Percentiles rank a stretch among this genome's conserved stretches.
phyloP scores from a whole-genome alignment of 1,284 basidiomycete genomes.

The Microbotryomycetes sp. region DNA sequence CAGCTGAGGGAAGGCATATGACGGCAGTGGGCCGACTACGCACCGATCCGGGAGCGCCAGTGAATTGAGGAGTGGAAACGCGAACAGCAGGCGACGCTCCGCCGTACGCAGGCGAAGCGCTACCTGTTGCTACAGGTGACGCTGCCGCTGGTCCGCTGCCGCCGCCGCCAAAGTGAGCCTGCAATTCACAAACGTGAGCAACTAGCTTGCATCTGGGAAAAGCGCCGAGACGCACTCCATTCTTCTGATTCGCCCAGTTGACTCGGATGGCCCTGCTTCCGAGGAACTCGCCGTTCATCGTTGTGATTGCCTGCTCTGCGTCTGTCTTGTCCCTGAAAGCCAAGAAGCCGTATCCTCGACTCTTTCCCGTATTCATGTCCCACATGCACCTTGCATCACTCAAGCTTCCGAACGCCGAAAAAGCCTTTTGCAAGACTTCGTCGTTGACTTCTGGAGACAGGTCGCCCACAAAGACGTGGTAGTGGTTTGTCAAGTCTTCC shows the following conservation, averaged over 20 bases:
- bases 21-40: background rate
- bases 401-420: constrained; percentile 86
- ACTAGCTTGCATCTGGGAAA: too few species aligned
- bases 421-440: constrained; percentile 90
- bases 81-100: constrained; percentile 1
- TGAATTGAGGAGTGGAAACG: background rate
- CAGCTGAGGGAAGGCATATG: background rate
- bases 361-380: constrained; percentile 99
- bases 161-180: background rate
- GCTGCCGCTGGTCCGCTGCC: too few species aligned
- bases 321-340: constrained; percentile 94
- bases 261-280: constrained; percentile 95
- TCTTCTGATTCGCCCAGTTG: constrained; percentile 99
- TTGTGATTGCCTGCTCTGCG: constrained; percentile 93
- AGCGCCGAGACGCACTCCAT: constrained; percentile 38
- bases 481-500: constrained; percentile 92
- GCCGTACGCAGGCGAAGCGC: background rate
- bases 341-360: constrained; percentile 86
- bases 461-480: constrained; percentile 97
- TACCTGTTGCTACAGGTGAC: background rate
- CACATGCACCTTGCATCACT: constrained; percentile 99
- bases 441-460: constrained; percentile 97
- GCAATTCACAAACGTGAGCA: too few species aligned
- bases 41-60: constrained; percentile 6
- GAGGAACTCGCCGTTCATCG: constrained; percentile 99